These are phyloP conservation scores for Lobosporangium transversale DNA, from an alignment of 192 early-diverging fungal species.

Conservation along the genomic window DNA sequence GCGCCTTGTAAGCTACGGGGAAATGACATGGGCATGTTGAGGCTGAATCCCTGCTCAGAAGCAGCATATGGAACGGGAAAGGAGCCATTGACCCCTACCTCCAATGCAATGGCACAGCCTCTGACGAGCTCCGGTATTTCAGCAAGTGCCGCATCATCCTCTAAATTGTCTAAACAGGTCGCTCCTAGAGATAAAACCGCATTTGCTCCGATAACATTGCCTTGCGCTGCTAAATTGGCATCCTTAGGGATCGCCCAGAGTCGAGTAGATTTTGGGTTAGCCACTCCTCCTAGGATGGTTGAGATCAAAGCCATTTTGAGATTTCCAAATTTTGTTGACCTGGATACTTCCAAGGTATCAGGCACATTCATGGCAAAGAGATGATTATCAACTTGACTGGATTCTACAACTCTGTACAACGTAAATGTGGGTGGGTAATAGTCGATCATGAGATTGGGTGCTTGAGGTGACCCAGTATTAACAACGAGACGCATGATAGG, in stretches of 20 bases:
- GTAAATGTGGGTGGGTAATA: conserved; percentile 54
- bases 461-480: conserved; percentile 18
- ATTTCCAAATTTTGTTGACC: conserved; percentile 31
- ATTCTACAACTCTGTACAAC: conserved; percentile 37
- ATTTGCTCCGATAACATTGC: conserved; percentile 26
- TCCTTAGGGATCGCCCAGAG: conserved; percentile 29
- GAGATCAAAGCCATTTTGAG: conserved; percentile 25
- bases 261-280: conserved; percentile 7
- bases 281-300: conserved; percentile 9
- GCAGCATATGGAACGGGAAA: conserved; percentile 9
- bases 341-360: conserved; percentile 30
- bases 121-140: conserved; percentile 25
- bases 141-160: conserved; percentile 25
- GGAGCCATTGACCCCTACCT: conserved; percentile 19
- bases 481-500: conserved; percentile 51
- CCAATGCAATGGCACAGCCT: conserved; percentile 14
- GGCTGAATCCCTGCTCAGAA: neutral
- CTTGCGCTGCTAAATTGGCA: conserved; percentile 4
- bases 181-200: neutral
- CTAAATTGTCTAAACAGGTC: conserved; percentile 20
- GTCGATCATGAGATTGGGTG: conserved; percentile 45
- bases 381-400: conserved; percentile 7
- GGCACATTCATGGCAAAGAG: conserved; percentile 23
- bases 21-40: conserved; percentile 2
- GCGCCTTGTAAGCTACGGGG: conserved; percentile 15